A percentile compares a stretch with the other conserved stretches of the same genome.
phyloP scores from a whole-genome alignment of 2,329 filamentous ascomycete species.

The Nothophoma quercina region DNA sequence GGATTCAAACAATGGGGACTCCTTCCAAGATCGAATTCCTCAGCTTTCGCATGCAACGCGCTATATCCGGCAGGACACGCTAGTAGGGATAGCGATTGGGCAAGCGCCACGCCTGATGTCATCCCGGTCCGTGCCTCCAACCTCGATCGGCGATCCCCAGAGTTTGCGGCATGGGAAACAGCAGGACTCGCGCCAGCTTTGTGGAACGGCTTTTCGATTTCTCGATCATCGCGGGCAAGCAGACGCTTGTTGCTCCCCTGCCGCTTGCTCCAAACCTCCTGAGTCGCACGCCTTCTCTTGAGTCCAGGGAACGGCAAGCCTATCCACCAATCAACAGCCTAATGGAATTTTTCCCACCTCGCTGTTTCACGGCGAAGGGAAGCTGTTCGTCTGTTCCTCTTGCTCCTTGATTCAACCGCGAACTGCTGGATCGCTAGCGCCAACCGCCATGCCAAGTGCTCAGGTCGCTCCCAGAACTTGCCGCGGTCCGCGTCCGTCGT shows the following conservation, averaged over 20 bases:
- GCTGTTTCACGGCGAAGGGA: too few species aligned
- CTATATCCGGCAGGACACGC: conserved; percentile 5
- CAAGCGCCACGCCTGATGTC: conserved; percentile 2
- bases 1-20: conserved; percentile 10
- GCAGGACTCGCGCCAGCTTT: not conserved
- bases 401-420: too few species aligned
- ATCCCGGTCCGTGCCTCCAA: too few species aligned
- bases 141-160: conserved; percentile 10
- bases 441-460: too few species aligned
- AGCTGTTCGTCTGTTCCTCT: too few species aligned
- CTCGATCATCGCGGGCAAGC: not conserved
- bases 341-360: too few species aligned
- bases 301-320: too few species aligned
- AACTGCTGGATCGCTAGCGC: too few species aligned
- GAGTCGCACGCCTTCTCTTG: too few species aligned
- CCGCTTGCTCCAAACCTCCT: not conserved
- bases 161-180: conserved; percentile 4
- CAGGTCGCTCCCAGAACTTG: not conserved
- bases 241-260: conserved; percentile 3
- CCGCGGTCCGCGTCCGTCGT: conserved; percentile 5
- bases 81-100: conserved; percentile 7
- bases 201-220: not conserved
- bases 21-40: conserved; percentile 17
- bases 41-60: conserved; percentile 19
- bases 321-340: too few species aligned